Base-by-base conservation (phyloP, 2,329 filamentous ascomycete species). In the Sporothrix protearum region DNA sequence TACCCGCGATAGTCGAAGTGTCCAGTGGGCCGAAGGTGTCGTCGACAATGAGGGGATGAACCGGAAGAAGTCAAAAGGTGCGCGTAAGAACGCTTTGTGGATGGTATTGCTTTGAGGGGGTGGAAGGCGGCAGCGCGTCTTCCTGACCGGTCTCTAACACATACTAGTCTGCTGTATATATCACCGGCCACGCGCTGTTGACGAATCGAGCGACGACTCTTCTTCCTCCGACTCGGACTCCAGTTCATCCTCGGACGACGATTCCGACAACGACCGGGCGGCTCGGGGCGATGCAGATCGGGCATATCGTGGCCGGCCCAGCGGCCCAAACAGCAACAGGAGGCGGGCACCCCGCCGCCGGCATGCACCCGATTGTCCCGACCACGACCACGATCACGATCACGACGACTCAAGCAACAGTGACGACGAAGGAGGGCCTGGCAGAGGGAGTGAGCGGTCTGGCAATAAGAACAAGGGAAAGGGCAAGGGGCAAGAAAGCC, bases 151-250 rank as follows among this genome's bases (percentile, higher is more conserved):
- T 22, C 22, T 10, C 42, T 66, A 30, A 71, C 70, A 39, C 5
- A 47, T 19, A 19, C 19, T 19, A 97, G 96, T 98, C n/a, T 99
- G 96, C 86, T 99, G 96, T 81, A 99, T 99, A 80, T 99, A 97
- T 82, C 95, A 97, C 83, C 92, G 92, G 73, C 90, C 93, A 7
- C 92, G 91, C 76, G 88, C 86, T 12, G 89, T 93, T 3, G 93
- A 92, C 79, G 95, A 98, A 80, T 96, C 92, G 42, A 94, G 91
- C 75, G 88, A 89, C 75, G 88, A 91, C 68, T 88, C 87, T 2
- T 86, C 85, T 28, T 89, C 81, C 8, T 84, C 83, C 7, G 84
- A 85, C 42, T 82, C 82, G 2, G 84, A 85, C 57, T 87, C 85
- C 0, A 87, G 89, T 73, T 87, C 85, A n/a, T 76, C 85, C 83